phyloP scores from a whole-genome alignment of 73 alveolate genomes.

The Uronychia binucleata region DNA sequence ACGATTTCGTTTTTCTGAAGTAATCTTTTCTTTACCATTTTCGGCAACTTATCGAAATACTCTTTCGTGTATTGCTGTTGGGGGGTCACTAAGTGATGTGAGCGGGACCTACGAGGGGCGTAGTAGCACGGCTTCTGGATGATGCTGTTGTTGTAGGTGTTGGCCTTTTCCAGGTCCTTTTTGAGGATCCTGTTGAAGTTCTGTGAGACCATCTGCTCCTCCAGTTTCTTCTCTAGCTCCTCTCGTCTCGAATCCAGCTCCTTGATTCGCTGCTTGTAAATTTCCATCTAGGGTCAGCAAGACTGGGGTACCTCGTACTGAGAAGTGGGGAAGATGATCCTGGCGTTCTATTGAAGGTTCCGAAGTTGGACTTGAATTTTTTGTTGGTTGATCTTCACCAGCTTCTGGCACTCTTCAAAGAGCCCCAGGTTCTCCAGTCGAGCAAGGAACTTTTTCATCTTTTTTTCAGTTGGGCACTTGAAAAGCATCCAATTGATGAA shows the following conservation, averaged over 20 bases:
- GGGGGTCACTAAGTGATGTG: neutral
- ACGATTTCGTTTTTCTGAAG: neutral
- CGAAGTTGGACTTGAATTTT: slow-evolving; percentile 30
- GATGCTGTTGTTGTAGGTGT: neutral
- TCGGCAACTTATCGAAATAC: neutral
- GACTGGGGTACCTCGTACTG: neutral
- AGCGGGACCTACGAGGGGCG: neutral
- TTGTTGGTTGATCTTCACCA: slow-evolving; percentile 24
- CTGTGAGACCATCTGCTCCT: neutral
- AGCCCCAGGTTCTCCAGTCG: slow-evolving; percentile 59
- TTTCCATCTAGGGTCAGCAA: neutral
- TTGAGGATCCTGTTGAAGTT: neutral
- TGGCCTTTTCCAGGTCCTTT: neutral
- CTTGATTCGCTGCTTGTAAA: neutral
- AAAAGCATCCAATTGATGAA: slow-evolving; percentile 52
- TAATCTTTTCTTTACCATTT: neutral
- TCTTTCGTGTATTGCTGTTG: neutral
- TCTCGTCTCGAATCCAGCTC: neutral
- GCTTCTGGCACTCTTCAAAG: slow-evolving; percentile 39
- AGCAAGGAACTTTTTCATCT: slow-evolving; percentile 41
- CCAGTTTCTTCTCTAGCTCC: neutral
- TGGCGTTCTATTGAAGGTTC: slow-evolving; percentile 28
- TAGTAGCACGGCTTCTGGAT: neutral
- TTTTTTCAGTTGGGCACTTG: slow-evolving; percentile 55
- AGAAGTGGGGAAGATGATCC: neutral